Evolutionary conservation across 768 basidiomycete species (phyloP).

Genomic region (Rhodotorula graminis): DNA sequence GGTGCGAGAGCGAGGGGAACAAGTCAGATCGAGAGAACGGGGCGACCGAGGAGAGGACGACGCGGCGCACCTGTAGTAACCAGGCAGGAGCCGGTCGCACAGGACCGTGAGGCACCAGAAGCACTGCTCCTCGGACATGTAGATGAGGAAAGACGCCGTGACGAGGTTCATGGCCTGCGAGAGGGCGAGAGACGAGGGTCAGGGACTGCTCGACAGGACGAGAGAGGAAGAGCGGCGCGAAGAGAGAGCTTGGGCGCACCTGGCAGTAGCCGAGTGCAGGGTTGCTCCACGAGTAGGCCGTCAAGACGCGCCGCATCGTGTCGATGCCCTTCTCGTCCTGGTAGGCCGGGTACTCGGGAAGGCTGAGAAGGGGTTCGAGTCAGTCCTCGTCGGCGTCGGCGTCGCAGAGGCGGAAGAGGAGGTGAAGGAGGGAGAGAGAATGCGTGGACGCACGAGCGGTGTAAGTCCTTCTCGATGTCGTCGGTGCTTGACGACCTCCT

Average conservation of each 20-base stretch:
- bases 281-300: slow-evolving; percentile 92
- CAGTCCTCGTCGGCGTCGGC: too few species aligned
- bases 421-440: background rate
- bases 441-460: slow-evolving; percentile 52
- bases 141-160: slow-evolving; percentile 90
- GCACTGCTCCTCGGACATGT: slow-evolving; percentile 97
- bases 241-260: background rate
- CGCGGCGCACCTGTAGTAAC: slow-evolving; percentile 79
- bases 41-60: background rate
- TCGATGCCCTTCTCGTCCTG: slow-evolving; percentile 81
- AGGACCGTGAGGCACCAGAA: slow-evolving; percentile 95
- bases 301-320: slow-evolving; percentile 79
- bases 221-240: too few species aligned
- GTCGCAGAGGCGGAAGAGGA: too few species aligned
- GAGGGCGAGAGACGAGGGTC: slow-evolving; percentile 61
- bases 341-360: slow-evolving; percentile 95
- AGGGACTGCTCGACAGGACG: slow-evolving; percentile 48
- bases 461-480: slow-evolving; percentile 97
- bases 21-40: too few species aligned
- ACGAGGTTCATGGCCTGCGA: slow-evolving; percentile 93
- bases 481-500: slow-evolving; percentile 82
- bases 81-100: slow-evolving; percentile 88
- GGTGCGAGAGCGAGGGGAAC: background rate
- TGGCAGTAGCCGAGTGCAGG: slow-evolving; percentile 52
- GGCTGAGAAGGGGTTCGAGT: slow-evolving; percentile 52